Percentiles rank a stretch among this genome's conserved stretches.
phyloP scores from a whole-genome alignment of 352 stramenopile species.

The Chrysophaeum taylorii region DNA sequence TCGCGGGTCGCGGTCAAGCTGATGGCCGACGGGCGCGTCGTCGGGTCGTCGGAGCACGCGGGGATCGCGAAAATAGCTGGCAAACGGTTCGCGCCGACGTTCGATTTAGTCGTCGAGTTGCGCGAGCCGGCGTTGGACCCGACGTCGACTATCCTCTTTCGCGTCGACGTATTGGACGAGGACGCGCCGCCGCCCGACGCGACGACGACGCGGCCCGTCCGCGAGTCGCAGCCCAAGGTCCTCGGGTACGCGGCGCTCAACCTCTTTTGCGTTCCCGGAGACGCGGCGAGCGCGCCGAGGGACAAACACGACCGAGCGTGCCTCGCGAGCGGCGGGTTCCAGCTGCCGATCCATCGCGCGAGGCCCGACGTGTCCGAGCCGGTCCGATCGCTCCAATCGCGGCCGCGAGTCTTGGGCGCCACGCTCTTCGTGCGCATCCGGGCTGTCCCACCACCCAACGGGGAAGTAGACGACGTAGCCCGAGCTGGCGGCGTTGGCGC shows the following conservation, averaged over 20 bases:
- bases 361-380: background rate
- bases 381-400: too few species aligned
- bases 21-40: background rate
- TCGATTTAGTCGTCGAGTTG: background rate
- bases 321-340: background rate
- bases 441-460: too few species aligned
- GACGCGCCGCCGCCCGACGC: background rate
- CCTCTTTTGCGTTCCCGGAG: background rate
- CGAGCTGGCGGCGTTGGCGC: background rate
- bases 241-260: slow-evolving; percentile 5
- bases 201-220: background rate
- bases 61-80: background rate
- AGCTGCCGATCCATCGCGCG: background rate
- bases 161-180: slow-evolving; percentile 4
- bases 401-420: background rate
- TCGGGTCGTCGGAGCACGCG: too few species aligned
- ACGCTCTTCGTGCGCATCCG: background rate
- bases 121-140: background rate
- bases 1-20: background rate
- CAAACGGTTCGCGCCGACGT: background rate
- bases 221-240: background rate
- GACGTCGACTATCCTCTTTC: background rate
- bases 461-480: background rate
- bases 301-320: background rate
- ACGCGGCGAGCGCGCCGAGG: background rate